Evolutionary conservation across 2,329 filamentous ascomycete genomes (phyloP).

Genomic region (Tolypocladium pustulatum): DNA sequence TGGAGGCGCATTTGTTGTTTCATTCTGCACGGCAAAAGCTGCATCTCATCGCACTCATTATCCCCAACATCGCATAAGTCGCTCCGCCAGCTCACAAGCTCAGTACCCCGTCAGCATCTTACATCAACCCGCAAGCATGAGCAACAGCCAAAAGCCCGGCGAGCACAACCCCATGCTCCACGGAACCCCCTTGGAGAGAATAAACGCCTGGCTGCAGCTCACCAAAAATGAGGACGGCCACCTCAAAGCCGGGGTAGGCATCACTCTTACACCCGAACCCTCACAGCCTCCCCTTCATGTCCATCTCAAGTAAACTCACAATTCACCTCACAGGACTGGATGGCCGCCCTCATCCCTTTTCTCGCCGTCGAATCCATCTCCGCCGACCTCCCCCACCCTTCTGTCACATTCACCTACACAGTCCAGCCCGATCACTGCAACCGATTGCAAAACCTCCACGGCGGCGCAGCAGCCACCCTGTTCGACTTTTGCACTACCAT

Average conservation of each 20-base stretch:
- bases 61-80: not conserved
- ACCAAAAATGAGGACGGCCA: slow-evolving; percentile 15
- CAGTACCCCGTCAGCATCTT: not conserved
- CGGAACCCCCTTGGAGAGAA: slow-evolving; percentile 19
- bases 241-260: slow-evolving; percentile 19
- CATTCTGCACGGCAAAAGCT: not conserved
- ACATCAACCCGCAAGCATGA: slow-evolving; percentile 3
- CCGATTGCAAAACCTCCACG: slow-evolving; percentile 44
- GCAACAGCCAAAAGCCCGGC: not conserved
- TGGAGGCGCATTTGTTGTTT: not conserved
- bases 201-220: slow-evolving; percentile 20
- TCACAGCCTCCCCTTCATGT: too few relatives aligned
- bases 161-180: slow-evolving; percentile 12
- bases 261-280: not conserved
- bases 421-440: slow-evolving; percentile 43
- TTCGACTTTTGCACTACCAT: slow-evolving; percentile 57
- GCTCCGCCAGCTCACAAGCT: not conserved
- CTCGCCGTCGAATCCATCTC: slow-evolving; percentile 28
- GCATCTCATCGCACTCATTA: not conserved
- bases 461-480: slow-evolving; percentile 53
- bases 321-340: slow-evolving; percentile 29
- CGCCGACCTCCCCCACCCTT: slow-evolving; percentile 22
- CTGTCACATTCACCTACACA: slow-evolving; percentile 34
- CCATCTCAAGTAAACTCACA: not conserved
- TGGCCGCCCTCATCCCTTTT: slow-evolving; percentile 27